A percentile compares a stretch with the other conserved stretches of the same genome.
These are phyloP conservation scores for Sporothrix euskadiensis DNA, from an alignment of 2,329 filamentous ascomycete species.

Conservation along the genomic window DNA sequence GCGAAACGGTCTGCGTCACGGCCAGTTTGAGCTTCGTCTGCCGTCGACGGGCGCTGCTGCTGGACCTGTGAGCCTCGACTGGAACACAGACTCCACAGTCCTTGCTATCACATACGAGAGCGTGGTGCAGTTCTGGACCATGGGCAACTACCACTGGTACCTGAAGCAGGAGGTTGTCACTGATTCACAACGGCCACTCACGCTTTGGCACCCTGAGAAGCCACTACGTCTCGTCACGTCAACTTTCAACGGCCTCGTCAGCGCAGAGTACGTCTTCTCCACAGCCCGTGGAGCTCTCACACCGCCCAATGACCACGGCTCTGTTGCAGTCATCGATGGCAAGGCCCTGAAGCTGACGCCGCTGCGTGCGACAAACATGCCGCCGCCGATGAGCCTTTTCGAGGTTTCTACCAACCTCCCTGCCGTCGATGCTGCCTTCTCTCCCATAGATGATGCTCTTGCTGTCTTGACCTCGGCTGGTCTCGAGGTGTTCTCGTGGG, in stretches of 20 bases:
- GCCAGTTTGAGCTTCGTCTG: constrained; percentile 76
- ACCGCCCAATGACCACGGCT: constrained; percentile 74
- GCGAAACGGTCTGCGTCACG: constrained; percentile 94
- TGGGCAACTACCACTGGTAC: constrained; percentile 97
- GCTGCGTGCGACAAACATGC: constrained; percentile 78
- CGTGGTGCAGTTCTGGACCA: constrained; percentile 90
- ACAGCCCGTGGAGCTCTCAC: constrained; percentile 67
- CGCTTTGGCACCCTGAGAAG: constrained; percentile 86
- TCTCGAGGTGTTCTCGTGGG: constrained; percentile 69
- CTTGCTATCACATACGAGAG: constrained; percentile 76
- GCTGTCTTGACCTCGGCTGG: constrained; percentile 69
- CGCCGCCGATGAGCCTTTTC: constrained; percentile 87
- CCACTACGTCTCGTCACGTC: constrained; percentile 66
- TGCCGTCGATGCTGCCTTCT: constrained; percentile 74
- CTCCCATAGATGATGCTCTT: constrained; percentile 62
- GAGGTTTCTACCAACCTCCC: constrained; percentile 65
- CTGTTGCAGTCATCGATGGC: constrained; percentile 83
- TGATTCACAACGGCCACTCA: constrained; percentile 35
- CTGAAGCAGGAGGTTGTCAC: constrained; percentile 81
- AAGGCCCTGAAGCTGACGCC: constrained; percentile 78
- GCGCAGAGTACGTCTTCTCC: constrained; percentile 68
- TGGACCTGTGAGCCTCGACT: constrained; percentile 66
- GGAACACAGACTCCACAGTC: constrained; percentile 92
- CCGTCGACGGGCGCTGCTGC: constrained; percentile 36
- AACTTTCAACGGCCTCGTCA: constrained; percentile 51